phyloP scores from a whole-genome alignment of 1,139 yeast genomes.

The Sugiyamaella pinicola region DNA sequence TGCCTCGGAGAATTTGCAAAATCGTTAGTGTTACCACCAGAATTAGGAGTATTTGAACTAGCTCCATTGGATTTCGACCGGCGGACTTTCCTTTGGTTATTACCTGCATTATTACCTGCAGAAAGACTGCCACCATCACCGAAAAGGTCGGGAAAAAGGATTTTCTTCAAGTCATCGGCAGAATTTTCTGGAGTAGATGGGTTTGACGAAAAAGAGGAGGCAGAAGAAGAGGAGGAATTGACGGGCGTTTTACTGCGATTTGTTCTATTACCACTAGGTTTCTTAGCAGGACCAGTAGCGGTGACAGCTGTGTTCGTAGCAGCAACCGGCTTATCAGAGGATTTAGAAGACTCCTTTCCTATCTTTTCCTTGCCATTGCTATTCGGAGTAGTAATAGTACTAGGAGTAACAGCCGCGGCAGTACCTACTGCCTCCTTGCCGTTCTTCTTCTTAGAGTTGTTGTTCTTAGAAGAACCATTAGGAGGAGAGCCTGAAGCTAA shows the following conservation, averaged over 20 bases:
- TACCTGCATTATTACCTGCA: background rate
- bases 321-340: background rate
- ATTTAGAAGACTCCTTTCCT: constrained; percentile 7
- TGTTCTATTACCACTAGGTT: background rate
- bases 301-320: too few relatives aligned
- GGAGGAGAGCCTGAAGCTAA: background rate
- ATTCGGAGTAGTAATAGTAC: constrained; percentile 16
- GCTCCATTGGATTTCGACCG: constrained; percentile 18
- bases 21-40: too few relatives aligned
- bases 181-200: constrained; percentile 11
- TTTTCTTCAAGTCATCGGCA: constrained; percentile 30
- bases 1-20: background rate
- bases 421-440: background rate
- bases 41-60: constrained; percentile 9
- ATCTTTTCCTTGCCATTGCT: constrained; percentile 3
- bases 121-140: constrained; percentile 18
- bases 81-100: constrained; percentile 13
- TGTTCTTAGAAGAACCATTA: background rate
- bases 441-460: constrained; percentile 12
- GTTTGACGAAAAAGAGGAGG: too few relatives aligned
- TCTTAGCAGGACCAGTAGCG: constrained; percentile 1
- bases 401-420: background rate
- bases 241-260: constrained; percentile 7
- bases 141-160: constrained; percentile 35
- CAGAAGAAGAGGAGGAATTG: constrained; percentile 2